A percentile compares a stretch with the other conserved stretches of the same genome.
These are phyloP conservation scores for Aspergillus texensis DNA, from an alignment of 2,329 filamentous ascomycete genomes.

Conservation along the genomic window DNA sequence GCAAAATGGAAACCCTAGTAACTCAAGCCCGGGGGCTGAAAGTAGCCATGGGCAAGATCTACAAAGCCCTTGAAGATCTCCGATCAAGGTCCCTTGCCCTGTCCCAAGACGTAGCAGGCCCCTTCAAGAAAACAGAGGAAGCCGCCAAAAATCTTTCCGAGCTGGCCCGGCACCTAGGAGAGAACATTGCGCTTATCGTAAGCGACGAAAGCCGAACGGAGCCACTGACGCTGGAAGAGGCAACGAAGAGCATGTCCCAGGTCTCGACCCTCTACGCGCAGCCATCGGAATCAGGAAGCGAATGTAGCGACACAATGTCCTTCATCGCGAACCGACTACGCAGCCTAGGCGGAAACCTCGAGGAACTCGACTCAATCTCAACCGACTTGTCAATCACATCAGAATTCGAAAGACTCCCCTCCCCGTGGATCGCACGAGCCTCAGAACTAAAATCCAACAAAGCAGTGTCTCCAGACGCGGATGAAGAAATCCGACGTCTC, in stretches of 20 bases:
- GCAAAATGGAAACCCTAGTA: constrained; percentile 71
- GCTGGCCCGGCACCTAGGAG: constrained; percentile 68
- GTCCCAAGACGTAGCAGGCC: constrained; percentile 65
- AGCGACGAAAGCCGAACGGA: constrained; percentile 72
- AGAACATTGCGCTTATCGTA: constrained; percentile 66
- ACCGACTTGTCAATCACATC: constrained; percentile 71
- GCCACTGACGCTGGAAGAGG: constrained; percentile 67
- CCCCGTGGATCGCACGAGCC: constrained; percentile 83
- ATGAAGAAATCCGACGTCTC: constrained; percentile 79
- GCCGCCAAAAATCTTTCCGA: constrained; percentile 66
- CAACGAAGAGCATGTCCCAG: constrained; percentile 61
- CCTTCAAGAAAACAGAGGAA: constrained; percentile 71
- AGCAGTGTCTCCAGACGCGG: constrained; percentile 76
- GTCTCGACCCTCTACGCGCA: constrained; percentile 29
- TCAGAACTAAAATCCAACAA: constrained; percentile 82
- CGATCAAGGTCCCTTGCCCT: constrained; percentile 74
- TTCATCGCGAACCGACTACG: constrained; percentile 70
- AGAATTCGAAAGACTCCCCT: constrained; percentile 74
- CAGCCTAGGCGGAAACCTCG: constrained; percentile 63
- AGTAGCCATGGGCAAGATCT: constrained; percentile 77
- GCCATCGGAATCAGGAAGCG: constrained; percentile 28
- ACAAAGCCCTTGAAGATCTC: constrained; percentile 76
- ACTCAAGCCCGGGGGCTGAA: constrained; percentile 80
- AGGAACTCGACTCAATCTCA: constrained; percentile 71
- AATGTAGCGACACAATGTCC: constrained; percentile 64